A percentile compares a stretch with the other conserved stretches of the same genome.
phyloP scores from a whole-genome alignment of 164 flowering plant genomes.

The Vitis amurensis region DNA sequence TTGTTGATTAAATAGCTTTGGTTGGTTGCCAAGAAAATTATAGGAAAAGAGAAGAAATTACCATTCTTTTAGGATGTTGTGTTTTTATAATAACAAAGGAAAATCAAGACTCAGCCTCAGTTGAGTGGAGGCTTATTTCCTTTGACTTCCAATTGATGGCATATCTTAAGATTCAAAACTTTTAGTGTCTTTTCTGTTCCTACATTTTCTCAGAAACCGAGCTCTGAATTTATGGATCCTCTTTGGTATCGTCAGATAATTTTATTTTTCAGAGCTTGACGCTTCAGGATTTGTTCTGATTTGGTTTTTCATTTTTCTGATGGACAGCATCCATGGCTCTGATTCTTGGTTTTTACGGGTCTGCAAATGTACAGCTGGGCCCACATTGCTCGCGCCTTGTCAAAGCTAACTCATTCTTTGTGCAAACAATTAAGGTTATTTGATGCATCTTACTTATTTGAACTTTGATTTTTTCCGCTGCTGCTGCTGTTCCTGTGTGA shows the following conservation, averaged over 20 bases:
- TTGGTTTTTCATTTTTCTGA: constrained; percentile 9
- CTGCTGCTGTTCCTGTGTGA: not conserved
- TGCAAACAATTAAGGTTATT: constrained; percentile 55
- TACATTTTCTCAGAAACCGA: not conserved
- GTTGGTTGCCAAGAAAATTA: not conserved
- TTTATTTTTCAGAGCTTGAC: not conserved
- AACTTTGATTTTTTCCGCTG: not conserved
- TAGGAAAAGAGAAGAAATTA: not conserved
- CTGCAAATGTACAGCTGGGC: constrained; percentile 38
- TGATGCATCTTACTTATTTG: not conserved
- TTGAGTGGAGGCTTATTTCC: not conserved
- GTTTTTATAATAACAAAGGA: too few species aligned
- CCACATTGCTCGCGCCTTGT: constrained; percentile 60
- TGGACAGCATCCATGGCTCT: constrained; percentile 62
- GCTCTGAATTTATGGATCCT: too few species aligned
- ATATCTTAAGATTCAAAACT: not conserved
- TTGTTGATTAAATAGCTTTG: not conserved
- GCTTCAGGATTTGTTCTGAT: constrained; percentile 2
- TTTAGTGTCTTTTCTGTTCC: not conserved
- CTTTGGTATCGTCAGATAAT: not conserved
- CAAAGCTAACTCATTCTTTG: constrained; percentile 43
- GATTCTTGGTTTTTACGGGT: constrained; percentile 59
- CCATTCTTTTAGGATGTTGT: not conserved
- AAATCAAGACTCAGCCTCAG: not conserved
- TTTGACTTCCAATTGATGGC: not conserved